Evolutionary conservation across 768 basidiomycete genomes (phyloP).

Genomic region (Leccinum uliginosum): DNA sequence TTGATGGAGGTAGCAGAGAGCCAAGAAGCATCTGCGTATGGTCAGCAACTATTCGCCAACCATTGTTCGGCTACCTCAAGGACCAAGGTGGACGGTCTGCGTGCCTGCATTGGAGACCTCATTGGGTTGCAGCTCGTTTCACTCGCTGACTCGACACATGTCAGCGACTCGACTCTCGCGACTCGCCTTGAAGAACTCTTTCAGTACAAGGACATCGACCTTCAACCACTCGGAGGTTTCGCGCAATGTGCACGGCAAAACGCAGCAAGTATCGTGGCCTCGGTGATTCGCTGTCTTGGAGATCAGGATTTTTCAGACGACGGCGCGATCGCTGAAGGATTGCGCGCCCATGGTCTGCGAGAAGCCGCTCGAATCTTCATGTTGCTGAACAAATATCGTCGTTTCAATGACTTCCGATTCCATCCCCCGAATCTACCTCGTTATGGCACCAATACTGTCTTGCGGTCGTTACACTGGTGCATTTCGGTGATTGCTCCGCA

Average conservation of each 20-base stretch:
- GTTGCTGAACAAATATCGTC: conserved; percentile 50
- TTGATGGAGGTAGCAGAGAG: conserved; percentile 41
- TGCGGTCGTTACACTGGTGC: conserved; percentile 62
- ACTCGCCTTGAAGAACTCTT: conserved; percentile 36
- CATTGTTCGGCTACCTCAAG: conserved; percentile 63
- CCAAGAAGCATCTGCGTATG: conserved; percentile 29
- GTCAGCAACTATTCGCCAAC: conserved; percentile 46
- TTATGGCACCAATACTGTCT: conserved; percentile 44
- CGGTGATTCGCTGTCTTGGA: conserved; percentile 57
- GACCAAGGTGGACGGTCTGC: conserved; percentile 45
- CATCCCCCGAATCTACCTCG: conserved; percentile 68
- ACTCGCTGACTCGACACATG: conserved; percentile 35
- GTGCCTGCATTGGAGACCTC: conserved; percentile 64
- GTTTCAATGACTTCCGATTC: conserved; percentile 40
- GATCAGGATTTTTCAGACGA: conserved; percentile 60
- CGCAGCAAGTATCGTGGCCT: conserved; percentile 53
- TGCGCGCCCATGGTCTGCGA: conserved; percentile 36
- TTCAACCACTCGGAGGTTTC: conserved; percentile 31
- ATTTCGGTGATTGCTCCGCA: conserved; percentile 36
- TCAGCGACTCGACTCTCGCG: conserved; percentile 16
- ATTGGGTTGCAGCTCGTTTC: conserved; percentile 57
- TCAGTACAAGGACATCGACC: conserved; percentile 28
- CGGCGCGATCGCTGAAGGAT: conserved; percentile 45
- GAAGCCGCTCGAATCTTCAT: conserved; percentile 44
- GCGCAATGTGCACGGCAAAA: conserved; percentile 36